These are phyloP conservation scores for Malassezia slooffiae DNA, from an alignment of 1,284 basidiomycete genomes.

Conservation along the genomic window DNA sequence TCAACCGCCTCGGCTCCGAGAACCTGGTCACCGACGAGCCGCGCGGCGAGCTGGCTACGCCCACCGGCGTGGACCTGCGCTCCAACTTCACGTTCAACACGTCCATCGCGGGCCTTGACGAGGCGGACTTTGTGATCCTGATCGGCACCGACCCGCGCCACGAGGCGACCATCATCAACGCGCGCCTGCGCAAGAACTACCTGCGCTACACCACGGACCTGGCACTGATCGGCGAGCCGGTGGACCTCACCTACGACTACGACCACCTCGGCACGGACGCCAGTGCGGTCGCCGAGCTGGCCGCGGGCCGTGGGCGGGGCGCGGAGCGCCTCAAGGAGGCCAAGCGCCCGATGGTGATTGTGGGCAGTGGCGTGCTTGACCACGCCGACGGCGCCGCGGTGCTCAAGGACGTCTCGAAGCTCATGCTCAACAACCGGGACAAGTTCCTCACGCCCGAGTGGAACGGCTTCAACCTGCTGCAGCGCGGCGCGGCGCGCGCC, in stretches of 20 bases:
- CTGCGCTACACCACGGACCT: conserved; percentile 72
- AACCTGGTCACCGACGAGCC: conserved; percentile 74
- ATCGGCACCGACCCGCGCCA: conserved; percentile 95
- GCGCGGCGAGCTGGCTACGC: conserved; percentile 57
- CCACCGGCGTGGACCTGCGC: conserved; percentile 77
- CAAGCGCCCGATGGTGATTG: conserved; percentile 84
- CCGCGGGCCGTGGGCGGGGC: conserved; percentile 63
- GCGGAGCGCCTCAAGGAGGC: conserved; percentile 78
- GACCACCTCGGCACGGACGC: conserved; percentile 74
- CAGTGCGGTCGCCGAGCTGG: conserved; percentile 67
- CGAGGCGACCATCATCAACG: conserved; percentile 94
- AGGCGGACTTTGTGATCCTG: conserved; percentile 83
- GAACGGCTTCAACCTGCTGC: conserved; percentile 89
- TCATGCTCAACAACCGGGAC: conserved; percentile 56
- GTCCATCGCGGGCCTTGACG: conserved; percentile 81
- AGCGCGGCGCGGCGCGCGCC: conserved; percentile 79
- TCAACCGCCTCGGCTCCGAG: conserved; percentile 89
- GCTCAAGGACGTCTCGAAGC: conserved; percentile 67
- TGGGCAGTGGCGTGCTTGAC: conserved; percentile 77
- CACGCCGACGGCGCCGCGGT: conserved; percentile 73
- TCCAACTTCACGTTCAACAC: conserved; percentile 96
- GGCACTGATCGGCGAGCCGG: conserved; percentile 79
- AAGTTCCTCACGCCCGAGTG: conserved; percentile 75
- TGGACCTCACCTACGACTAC: conserved; percentile 84
- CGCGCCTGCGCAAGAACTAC: conserved; percentile 89